A percentile compares a stretch with the other conserved stretches of the same genome.
These are phyloP conservation scores for Malus sieversii DNA, from an alignment of 306 rosid species.

Conservation along the genomic window DNA sequence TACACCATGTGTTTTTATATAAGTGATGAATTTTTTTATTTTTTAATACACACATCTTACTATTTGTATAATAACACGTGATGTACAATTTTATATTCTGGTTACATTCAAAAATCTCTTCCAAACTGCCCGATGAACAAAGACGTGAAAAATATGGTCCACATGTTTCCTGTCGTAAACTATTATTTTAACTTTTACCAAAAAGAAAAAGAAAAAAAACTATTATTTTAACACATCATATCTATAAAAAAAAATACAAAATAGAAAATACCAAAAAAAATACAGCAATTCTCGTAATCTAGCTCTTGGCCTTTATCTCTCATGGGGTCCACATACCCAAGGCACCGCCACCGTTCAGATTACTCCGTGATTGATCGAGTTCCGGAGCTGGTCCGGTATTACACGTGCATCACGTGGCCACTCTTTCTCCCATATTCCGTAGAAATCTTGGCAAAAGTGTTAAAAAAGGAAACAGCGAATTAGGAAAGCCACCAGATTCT, in stretches of 20 bases:
- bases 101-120: no score
- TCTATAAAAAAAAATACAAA: no score
- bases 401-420: slow-evolving; percentile 3
- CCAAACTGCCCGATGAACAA: no score
- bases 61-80: no score
- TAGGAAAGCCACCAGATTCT: background rate
- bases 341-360: background rate
- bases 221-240: no score
- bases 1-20: no score
- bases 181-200: no score
- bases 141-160: no score
- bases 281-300: no score
- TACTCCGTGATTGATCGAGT: background rate
- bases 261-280: no score
- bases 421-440: background rate
- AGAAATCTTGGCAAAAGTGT: background rate
- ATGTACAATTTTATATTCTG: fast-evolving
- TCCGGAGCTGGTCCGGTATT: background rate
- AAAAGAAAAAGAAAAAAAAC: no score
- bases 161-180: no score
- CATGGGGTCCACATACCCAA: background rate
- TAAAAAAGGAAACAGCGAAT: background rate
- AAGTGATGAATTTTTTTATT: fast-evolving
- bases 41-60: fast-evolving
- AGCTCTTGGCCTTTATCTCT: background rate